Conservation (phyloP, 208 protist species). For the Leishmania arabica region DNA sequence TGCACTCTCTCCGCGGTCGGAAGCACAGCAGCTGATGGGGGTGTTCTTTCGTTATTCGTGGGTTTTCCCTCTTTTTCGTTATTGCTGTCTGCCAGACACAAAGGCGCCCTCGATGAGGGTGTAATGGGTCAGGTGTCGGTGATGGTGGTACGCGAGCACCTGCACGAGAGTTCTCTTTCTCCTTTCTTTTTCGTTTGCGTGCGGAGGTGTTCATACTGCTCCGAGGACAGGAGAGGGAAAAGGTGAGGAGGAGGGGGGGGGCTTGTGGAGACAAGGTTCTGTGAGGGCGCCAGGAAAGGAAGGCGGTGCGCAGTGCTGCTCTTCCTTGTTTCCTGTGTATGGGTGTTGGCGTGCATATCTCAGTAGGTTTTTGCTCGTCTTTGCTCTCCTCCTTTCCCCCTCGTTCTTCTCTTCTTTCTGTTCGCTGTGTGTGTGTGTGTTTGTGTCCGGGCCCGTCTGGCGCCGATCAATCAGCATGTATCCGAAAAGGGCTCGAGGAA, state of each 20-base stretch:
- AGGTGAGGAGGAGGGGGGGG: not conserved
- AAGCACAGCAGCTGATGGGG: not conserved
- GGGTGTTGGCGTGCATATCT: not conserved
- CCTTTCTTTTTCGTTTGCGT: not conserved
- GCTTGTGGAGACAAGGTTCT: not conserved
- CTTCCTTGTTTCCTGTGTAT: not conserved
- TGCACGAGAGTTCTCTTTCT: not conserved
- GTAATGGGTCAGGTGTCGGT: not conserved
- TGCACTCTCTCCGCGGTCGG: not conserved
- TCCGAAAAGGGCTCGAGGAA: not conserved
- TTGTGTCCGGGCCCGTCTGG: not conserved
- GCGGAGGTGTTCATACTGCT: not conserved
- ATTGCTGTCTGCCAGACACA: not conserved
- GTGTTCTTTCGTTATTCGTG: not conserved
- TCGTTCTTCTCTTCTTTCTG: constrained; percentile 24
- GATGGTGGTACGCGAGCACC: not conserved
- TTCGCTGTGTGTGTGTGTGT: not conserved
- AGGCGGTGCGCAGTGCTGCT: not conserved
- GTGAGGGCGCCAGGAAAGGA: not conserved
- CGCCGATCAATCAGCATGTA: not conserved
- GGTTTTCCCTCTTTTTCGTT: not conserved
- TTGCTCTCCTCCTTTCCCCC: not conserved
- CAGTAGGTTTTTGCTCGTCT: constrained; percentile 23
- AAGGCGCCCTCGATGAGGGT: not conserved
- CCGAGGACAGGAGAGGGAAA: not conserved